Evolutionary conservation across 331 rosid genomes (phyloP).

Genomic region (Quercus lobata): DNA sequence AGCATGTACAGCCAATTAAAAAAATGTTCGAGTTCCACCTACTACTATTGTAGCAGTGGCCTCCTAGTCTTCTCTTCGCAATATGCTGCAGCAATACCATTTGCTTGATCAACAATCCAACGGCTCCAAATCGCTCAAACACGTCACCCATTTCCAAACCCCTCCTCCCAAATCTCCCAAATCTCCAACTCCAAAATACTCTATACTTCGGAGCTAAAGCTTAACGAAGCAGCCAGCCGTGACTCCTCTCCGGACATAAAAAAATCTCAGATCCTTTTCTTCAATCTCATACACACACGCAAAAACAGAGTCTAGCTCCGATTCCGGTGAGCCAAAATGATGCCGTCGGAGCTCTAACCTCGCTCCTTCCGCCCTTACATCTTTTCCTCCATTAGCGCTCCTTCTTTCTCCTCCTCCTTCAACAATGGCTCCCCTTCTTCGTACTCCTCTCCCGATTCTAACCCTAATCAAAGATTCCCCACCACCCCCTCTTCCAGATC

Average conservation of each 20-base stretch:
- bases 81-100: too few species aligned
- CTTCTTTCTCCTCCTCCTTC: slow-evolving; percentile 47
- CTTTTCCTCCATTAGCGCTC: slow-evolving; percentile 51
- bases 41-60: background rate
- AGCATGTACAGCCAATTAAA: too few species aligned
- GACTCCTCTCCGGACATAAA: background rate
- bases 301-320: too few species aligned
- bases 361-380: slow-evolving; percentile 76
- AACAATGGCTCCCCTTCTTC: background rate
- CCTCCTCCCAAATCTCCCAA: background rate
- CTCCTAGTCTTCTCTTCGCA: too few species aligned
- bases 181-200: too few species aligned
- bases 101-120: background rate
- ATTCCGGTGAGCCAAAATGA: slow-evolving; percentile 39
- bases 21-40: too few species aligned
- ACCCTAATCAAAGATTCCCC: slow-evolving; percentile 20
- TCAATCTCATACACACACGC: background rate
- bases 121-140: background rate
- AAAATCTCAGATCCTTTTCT: background rate
- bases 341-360: slow-evolving; percentile 78
- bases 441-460: slow-evolving; percentile 15
- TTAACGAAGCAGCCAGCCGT: background rate
- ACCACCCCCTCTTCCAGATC: slow-evolving; percentile 57
- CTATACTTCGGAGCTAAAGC: too few species aligned
- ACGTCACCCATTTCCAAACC: background rate